Evolutionary conservation across 306 rosid genomes (phyloP), one percentile per base, ranked within the genome.

Genomic region (Inga oerstediana): DNA sequence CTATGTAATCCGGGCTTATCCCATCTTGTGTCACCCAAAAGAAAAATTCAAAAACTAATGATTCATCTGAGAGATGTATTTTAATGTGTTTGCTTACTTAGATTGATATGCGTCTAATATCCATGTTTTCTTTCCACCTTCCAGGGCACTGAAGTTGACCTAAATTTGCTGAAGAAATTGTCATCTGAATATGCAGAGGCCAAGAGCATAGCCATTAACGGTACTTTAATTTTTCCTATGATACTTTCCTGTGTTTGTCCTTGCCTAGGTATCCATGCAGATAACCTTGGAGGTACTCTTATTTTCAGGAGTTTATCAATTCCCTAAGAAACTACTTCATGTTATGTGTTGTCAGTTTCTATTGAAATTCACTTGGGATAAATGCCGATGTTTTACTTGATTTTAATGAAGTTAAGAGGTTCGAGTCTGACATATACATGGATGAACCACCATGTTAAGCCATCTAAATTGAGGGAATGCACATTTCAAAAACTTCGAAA

Each of bases 101-200:
- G 64, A n/a, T 64, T 78, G 56, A 45, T 30, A 4, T 73, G 82
- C 66, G 37, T 72, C 32, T 83, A 61, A 74, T 52, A 17, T 81
- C 45, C 58, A 44, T 44, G 41, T 83, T 20, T 66, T 39, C 82
- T 62, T 66, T 59, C 71, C 43, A 32, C 43, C 34, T 84, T 45
- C 72, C 84, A 92, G 98, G 97, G 93, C 37, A 46, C 48, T 88
- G 98, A 92, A 88, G 78, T 85, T 76, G 93, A 87, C 45, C 79
- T 91, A 69, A 39, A 84, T 69, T 58, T 17, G 74, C 78, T 95
- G 77, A 91, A 91, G 93, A 75, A 89, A 82, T 87, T 84, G 87
- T 92, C 93, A 70, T 80, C 87, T n/a, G 95, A 92, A 72, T 95
- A 93, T 86, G 90, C 88, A 54, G 87, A 84, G 79, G 89, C 97